Percentiles rank a stretch among this genome's conserved stretches.
These are phyloP conservation scores for Pseudogymnoascus sp. DNA, from an alignment of 2,329 filamentous ascomycete species.

Conservation along the genomic window DNA sequence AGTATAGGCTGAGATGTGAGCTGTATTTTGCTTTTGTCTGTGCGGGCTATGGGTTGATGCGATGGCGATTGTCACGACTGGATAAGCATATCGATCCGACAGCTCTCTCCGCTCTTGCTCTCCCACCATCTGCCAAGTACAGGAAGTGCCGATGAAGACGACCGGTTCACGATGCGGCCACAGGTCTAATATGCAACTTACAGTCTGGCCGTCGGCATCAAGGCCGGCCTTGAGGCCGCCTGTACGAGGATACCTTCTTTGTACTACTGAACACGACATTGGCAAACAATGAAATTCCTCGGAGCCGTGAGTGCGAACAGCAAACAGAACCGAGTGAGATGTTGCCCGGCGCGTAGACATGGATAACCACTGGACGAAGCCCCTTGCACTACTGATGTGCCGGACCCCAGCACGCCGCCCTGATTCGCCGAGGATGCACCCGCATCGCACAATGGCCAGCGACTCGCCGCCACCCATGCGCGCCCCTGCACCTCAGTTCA, in stretches of 20 bases:
- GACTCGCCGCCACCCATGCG: neutral
- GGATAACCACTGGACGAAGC: slow-evolving; percentile 1
- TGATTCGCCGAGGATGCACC: neutral
- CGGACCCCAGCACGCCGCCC: neutral
- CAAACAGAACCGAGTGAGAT: neutral
- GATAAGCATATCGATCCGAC: neutral
- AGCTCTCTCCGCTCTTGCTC: neutral
- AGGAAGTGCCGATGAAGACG: neutral
- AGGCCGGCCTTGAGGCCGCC: neutral
- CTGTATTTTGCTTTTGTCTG: neutral
- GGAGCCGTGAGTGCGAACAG: neutral
- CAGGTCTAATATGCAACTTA: neutral
- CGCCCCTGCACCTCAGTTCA: slow-evolving; percentile 3
- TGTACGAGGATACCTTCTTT: neutral
- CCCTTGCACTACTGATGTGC: slow-evolving; percentile 5
- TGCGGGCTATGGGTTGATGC: neutral
- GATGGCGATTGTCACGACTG: neutral
- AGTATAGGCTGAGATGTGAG: neutral
- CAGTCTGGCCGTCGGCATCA: neutral
- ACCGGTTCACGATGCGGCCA: slow-evolving; percentile 1
- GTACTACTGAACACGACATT: neutral
- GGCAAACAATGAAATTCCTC: neutral
- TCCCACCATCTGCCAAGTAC: neutral
- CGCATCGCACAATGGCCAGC: neutral
- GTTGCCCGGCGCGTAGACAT: neutral